Conservation (phyloP, 2,329 filamentous ascomycete species). For the Aphanocladium album region DNA sequence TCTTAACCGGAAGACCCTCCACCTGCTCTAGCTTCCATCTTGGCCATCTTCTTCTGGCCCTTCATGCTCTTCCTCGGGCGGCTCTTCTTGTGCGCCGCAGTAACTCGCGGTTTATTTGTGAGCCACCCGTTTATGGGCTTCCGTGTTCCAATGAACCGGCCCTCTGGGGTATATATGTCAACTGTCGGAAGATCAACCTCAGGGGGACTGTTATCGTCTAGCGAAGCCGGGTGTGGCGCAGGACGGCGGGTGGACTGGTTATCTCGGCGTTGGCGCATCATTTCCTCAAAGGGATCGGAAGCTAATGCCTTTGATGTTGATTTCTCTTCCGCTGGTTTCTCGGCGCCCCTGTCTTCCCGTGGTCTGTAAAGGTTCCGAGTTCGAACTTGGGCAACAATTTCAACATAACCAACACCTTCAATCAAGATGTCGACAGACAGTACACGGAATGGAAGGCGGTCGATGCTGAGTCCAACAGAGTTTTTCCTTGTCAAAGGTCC, state of each 20-base stretch:
- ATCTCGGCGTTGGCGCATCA: constrained; percentile 24
- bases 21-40: constrained; percentile 25
- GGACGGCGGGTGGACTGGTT: not conserved
- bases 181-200: constrained; percentile 35
- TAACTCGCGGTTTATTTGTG: constrained; percentile 51
- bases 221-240: not conserved
- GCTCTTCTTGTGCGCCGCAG: constrained; percentile 41
- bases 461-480: constrained; percentile 58
- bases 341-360: constrained; percentile 14
- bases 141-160: constrained; percentile 67
- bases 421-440: constrained; percentile 80
- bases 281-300: constrained; percentile 22
- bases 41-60: constrained; percentile 43
- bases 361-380: constrained; percentile 41
- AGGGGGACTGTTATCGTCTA: constrained; percentile 14
- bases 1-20: constrained; percentile 2
- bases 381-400: constrained; percentile 77
- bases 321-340: constrained; percentile 12
- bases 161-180: constrained; percentile 80
- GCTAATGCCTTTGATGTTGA: not conserved
- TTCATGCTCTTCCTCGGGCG: constrained; percentile 69
- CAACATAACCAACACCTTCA: constrained; percentile 91
- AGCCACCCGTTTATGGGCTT: constrained; percentile 68
- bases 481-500: constrained; percentile 64
- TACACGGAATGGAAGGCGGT: constrained; percentile 72